Percentiles rank a stretch among this genome's conserved stretches.
phyloP scores from a whole-genome alignment of 257 asterid genomes.

The Solanum bulbocastanum region DNA sequence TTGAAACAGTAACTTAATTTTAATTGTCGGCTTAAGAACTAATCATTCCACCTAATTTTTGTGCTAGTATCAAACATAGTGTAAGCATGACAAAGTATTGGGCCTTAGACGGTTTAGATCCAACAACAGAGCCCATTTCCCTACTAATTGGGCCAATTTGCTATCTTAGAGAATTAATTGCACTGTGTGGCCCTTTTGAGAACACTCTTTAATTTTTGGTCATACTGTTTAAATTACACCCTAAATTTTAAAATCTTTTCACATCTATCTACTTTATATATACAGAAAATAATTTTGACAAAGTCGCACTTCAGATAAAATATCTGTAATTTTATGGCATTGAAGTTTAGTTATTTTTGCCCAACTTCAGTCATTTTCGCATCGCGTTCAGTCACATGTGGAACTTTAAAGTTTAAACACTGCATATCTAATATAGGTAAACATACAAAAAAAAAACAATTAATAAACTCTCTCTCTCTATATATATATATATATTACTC shows the following conservation, averaged over 20 bases:
- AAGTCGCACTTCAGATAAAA: neutral
- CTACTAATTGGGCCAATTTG: neutral
- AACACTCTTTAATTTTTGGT: neutral
- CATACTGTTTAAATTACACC: neutral
- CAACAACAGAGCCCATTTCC: neutral
- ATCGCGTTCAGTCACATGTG: neutral
- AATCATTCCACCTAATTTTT: neutral
- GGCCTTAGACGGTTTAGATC: neutral
- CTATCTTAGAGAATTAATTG: neutral
- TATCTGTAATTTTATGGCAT: no score
- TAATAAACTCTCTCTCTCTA: no score
- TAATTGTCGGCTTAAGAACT: neutral
- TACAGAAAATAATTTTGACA: neutral
- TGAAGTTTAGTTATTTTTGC: neutral
- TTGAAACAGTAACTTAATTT: no score
- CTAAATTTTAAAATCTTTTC: no score
- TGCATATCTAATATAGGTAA: no score
- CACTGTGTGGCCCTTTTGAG: neutral
- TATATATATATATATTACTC: no score
- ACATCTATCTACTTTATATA: no score
- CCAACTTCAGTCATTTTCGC: no score
- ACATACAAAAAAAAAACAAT: no score
- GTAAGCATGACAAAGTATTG: neutral
- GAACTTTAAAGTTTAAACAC: no score
- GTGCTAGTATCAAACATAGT: neutral